Evolutionary conservation across 371 early-diverging fungal species (phyloP).

Genomic region (Batkoa obscura): DNA sequence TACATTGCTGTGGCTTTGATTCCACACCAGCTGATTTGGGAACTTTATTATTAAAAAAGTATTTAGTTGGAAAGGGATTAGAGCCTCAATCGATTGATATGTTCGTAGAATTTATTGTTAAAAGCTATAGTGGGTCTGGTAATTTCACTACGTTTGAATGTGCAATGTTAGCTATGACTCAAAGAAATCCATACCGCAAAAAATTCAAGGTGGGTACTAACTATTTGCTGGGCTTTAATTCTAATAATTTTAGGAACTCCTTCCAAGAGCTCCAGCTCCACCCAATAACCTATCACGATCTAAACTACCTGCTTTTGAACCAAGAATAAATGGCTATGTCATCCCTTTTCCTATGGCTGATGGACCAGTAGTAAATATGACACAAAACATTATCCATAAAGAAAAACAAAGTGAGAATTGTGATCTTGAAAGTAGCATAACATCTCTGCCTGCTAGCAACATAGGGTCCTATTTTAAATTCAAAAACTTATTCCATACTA

Average conservation of each 20-base stretch:
- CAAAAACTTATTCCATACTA: background rate
- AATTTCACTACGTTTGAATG: background rate
- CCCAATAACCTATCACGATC: background rate
- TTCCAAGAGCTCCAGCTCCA: background rate
- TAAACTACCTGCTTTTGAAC: background rate
- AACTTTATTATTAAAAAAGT: background rate
- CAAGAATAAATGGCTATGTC: background rate
- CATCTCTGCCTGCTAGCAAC: background rate
- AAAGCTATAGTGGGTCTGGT: too few species aligned
- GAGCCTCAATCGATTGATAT: background rate
- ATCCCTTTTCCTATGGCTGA: background rate
- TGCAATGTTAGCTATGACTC: background rate
- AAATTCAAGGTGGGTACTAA: background rate
- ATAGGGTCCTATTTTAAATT: background rate
- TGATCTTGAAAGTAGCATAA: background rate
- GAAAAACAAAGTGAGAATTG: background rate
- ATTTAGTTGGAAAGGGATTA: background rate
- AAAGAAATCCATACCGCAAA: background rate
- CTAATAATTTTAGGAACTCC: background rate
- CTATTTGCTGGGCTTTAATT: background rate
- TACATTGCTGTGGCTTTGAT: slow-evolving; percentile 3
- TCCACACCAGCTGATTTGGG: slow-evolving; percentile 1
- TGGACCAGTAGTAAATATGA: background rate
- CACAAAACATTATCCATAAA: background rate
- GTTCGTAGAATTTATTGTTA: background rate